Percentiles rank a stretch among this genome's conserved stretches.
These are phyloP conservation scores for Apiospora phragmitis DNA, from an alignment of 2,329 filamentous ascomycete genomes.

Conservation along the genomic window DNA sequence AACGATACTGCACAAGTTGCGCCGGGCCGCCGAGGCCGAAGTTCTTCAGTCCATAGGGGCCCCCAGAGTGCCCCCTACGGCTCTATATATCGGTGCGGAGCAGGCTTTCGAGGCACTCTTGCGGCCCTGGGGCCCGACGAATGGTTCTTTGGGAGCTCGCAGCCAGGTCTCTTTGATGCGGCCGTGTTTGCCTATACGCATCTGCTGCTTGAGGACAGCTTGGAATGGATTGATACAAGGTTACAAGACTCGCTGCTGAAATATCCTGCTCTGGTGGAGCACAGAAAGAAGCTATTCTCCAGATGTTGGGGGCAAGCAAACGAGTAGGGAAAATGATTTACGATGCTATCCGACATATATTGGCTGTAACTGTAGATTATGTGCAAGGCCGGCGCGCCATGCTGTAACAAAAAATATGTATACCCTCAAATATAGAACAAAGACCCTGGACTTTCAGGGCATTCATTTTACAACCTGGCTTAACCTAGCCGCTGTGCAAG, in stretches of 20 bases:
- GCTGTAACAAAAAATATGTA: slow-evolving; percentile 5
- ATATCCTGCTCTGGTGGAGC: slow-evolving; percentile 63
- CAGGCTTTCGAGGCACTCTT: slow-evolving; percentile 50
- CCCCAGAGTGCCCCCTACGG: slow-evolving; percentile 35
- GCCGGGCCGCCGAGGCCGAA: slow-evolving; percentile 71
- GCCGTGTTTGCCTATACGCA: slow-evolving; percentile 88
- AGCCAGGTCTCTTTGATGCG: slow-evolving; percentile 80
- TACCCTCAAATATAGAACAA: slow-evolving; percentile 9
- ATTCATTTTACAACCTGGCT: slow-evolving; percentile 7
- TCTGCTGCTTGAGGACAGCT: slow-evolving; percentile 65
- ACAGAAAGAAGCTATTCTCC: slow-evolving; percentile 58
- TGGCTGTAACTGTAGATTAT: not conserved
- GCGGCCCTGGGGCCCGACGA: slow-evolving; percentile 37
- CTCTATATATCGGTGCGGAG: slow-evolving; percentile 45
- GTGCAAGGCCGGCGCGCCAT: slow-evolving; percentile 5
- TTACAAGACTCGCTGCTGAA: slow-evolving; percentile 57
- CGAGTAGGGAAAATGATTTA: not conserved
- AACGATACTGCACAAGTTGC: slow-evolving; percentile 66
- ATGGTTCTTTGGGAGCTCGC: slow-evolving; percentile 52
- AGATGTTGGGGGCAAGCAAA: slow-evolving; percentile 43
- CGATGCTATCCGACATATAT: not conserved
- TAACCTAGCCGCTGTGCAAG: not conserved
- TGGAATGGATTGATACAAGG: slow-evolving; percentile 65
- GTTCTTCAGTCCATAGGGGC: slow-evolving; percentile 60
- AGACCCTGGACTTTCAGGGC: slow-evolving; percentile 10